Base-by-base conservation (phyloP, 176 grass and related monocot genomes). In the Oryza longistaminata region DNA sequence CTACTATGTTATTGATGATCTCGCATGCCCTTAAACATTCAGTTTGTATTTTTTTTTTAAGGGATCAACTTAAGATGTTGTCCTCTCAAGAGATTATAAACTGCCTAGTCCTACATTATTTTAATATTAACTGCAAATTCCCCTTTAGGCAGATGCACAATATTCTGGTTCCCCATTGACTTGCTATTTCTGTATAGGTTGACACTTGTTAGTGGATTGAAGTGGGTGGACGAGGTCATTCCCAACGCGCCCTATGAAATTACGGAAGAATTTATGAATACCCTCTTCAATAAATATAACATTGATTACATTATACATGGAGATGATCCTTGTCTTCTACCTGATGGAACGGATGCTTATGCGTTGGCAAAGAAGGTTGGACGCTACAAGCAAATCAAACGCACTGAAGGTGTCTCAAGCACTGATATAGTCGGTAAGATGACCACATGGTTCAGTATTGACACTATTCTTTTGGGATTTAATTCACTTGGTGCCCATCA, bases 161-260 rank as follows among this genome's bases (percentile, higher is more conserved):
- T 4, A 8, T 27, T 26, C 29, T 5, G 0, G 26, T 55, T 37
- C 35, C 70, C 19, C 66, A 52, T 40, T 53, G 64, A 66, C 10
- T 49, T 68, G 44, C 9, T 5, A 40, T 55, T 48, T 64, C 48
- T 49, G 19, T 72, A 26, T 82, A 97, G 94, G 81, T 75, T 97
- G 87, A 93, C 92, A 16, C 91, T 97, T 75, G 91, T 97, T 70
- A 93, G 88, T 78, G 94, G 94, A 45, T 83, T 97, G 34, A 97
- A 97, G 90, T 97, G 94, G 94, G 94, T 97, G 52, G 94, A 97
- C 83, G 94, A 97, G 67, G 94, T 92, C 66, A 90, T 97, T 82
- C 83, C 91, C 14, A 87, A 91, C 75, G 94, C 94, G 2, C 94
- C 94, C 11, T 93, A 97, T 90, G 91, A 93, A 79, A 93, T 97